These are phyloP conservation scores for Pestalotiopsis sp. DNA, from an alignment of 2,329 filamentous ascomycete species.

Conservation along the genomic window DNA sequence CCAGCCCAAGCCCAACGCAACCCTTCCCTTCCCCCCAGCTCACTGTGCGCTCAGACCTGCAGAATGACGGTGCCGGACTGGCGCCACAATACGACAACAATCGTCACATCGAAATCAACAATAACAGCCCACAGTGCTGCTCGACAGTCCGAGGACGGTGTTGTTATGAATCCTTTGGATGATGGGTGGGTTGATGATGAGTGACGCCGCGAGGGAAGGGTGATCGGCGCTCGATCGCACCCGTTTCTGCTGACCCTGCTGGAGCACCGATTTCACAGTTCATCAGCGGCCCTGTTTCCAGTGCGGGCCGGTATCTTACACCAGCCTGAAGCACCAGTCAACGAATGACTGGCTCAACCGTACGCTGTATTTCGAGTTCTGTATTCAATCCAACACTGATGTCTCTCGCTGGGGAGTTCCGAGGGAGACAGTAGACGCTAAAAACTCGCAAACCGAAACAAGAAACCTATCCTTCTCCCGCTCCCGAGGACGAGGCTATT, in stretches of 20 bases:
- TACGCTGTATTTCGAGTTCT: background rate
- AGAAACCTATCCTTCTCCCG: background rate
- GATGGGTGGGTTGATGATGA: background rate
- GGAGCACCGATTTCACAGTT: background rate
- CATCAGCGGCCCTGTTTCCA: background rate
- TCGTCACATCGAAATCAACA: background rate
- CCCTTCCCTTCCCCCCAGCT: background rate
- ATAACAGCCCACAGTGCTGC: background rate
- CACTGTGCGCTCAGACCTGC: background rate
- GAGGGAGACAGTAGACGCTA: background rate
- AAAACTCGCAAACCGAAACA: conserved; percentile 5
- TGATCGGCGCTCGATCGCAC: background rate
- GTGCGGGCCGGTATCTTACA: background rate
- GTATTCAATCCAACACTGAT: background rate
- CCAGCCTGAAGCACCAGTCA: background rate
- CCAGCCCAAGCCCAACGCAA: background rate
- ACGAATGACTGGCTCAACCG: background rate
- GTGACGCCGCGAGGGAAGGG: background rate
- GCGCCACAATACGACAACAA: conserved; percentile 4
- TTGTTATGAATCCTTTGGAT: background rate
- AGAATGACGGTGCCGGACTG: background rate
- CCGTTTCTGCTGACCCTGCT: conserved; percentile 5
- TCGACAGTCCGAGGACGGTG: background rate
- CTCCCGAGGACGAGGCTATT: background rate
- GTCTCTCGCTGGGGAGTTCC: background rate